Evolutionary conservation across 306 rosid species (phyloP).

Genomic region (Oemleria cerasiformis): DNA sequence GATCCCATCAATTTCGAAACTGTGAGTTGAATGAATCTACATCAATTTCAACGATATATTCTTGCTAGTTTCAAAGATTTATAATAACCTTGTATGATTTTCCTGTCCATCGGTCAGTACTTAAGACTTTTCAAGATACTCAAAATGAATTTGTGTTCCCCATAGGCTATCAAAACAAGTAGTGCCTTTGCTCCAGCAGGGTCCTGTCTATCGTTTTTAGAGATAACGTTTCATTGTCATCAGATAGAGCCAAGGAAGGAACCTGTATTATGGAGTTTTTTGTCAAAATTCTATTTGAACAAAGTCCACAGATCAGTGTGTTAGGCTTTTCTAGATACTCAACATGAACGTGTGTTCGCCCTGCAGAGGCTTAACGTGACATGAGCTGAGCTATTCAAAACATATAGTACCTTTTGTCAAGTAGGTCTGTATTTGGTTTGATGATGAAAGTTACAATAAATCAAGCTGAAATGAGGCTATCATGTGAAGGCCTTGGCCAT

Average conservation of each 20-base stretch:
- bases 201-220: background rate
- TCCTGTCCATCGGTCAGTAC: background rate
- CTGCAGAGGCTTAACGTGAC: too few relatives aligned
- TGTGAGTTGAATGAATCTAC: slow-evolving; percentile 49
- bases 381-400: too few relatives aligned
- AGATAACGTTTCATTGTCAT: background rate
- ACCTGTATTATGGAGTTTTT: slow-evolving; percentile 1
- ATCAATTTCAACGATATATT: slow-evolving; percentile 14
- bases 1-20: slow-evolving; percentile 94
- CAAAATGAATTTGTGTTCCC: too few relatives aligned
- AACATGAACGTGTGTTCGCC: background rate
- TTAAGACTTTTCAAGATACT: too few relatives aligned
- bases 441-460: background rate
- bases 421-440: background rate
- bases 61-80: background rate
- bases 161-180: too few relatives aligned
- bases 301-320: background rate
- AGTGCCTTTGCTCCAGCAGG: too few relatives aligned
- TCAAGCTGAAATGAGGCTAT: slow-evolving; percentile 1
- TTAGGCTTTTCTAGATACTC: background rate
- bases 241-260: background rate
- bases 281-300: background rate
- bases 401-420: too few relatives aligned
- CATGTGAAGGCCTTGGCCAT: background rate
- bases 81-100: background rate